These are phyloP conservation scores for Pyrenophora seminiperda DNA, from an alignment of 2,329 filamentous ascomycete genomes.

Conservation along the genomic window DNA sequence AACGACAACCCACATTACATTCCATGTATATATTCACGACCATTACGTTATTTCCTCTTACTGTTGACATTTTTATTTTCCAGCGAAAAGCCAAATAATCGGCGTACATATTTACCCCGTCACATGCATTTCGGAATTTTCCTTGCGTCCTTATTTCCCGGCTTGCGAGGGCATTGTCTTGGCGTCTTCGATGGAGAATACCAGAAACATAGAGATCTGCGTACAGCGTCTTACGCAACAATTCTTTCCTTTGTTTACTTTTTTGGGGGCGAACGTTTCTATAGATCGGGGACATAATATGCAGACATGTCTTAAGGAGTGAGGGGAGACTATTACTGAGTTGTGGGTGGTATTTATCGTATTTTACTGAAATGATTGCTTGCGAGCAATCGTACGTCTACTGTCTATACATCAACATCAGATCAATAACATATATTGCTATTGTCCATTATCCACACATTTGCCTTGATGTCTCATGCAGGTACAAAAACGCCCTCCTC, in stretches of 20 bases:
- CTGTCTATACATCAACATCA: not conserved
- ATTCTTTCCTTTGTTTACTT: constrained; percentile 3
- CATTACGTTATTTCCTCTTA: constrained; percentile 12
- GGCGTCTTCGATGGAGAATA: constrained; percentile 4
- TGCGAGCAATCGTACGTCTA: not conserved
- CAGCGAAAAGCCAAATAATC: constrained; percentile 9
- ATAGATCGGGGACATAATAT: not conserved
- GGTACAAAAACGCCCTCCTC: not conserved
- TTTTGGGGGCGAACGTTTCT: not conserved
- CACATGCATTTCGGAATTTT: constrained; percentile 3
- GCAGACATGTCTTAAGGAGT: no score
- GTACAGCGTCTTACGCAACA: constrained; percentile 2
- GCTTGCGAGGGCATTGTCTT: constrained; percentile 5
- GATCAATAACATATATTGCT: not conserved
- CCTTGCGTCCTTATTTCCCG: constrained; percentile 4
- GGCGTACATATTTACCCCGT: constrained; percentile 1
- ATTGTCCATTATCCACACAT: not conserved
- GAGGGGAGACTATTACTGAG: no score
- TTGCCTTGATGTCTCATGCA: not conserved
- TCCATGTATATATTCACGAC: constrained; percentile 27
- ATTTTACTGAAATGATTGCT: not conserved
- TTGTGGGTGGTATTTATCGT: not conserved
- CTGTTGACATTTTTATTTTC: not conserved
- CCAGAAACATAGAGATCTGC: constrained; percentile 7
- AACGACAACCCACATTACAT: constrained; percentile 12